Evolutionary conservation across 495 filamentous ascomycete species (phyloP).

Genomic region (Saxispiralis lemnorum): DNA sequence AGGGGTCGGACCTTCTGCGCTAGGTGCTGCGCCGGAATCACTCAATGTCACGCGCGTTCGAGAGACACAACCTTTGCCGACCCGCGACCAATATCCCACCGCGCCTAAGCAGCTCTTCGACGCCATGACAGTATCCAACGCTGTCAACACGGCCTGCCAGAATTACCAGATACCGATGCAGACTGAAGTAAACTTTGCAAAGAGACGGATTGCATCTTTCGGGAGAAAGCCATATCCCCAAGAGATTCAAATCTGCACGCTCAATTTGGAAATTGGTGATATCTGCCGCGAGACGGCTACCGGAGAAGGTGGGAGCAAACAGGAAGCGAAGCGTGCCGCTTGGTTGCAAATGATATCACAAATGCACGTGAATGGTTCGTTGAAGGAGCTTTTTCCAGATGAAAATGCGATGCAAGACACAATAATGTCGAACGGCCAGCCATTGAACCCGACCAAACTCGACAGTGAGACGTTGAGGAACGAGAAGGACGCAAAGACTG

Average conservation of each 20-base stretch:
- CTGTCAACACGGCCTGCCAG: background rate
- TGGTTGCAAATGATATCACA: slow-evolving; percentile 5
- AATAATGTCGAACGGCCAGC: too few relatives aligned
- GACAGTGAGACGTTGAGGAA: slow-evolving; percentile 1
- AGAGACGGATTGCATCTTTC: background rate
- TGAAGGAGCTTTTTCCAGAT: slow-evolving; percentile 2
- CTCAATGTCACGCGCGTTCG: background rate
- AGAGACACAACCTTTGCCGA: background rate
- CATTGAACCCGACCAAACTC: background rate
- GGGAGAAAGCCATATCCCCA: background rate
- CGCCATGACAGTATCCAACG: background rate
- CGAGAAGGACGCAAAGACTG: slow-evolving; percentile 16
- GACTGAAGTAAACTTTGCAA: background rate
- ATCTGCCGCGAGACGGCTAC: background rate
- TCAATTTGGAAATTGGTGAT: slow-evolving; percentile 2
- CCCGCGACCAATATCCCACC: slow-evolving; percentile 4
- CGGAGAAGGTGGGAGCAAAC: slow-evolving; percentile 3
- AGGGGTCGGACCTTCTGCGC: background rate
- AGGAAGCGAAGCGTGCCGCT: slow-evolving; percentile 5
- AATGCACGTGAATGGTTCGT: slow-evolving; percentile 8
- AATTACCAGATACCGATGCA: background rate
- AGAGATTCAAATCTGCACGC: background rate
- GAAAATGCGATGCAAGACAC: too few relatives aligned
- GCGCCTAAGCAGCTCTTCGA: slow-evolving; percentile 4
- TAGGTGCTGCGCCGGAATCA: too few relatives aligned